Percentiles rank a stretch among this genome's conserved stretches.
phyloP scores from a whole-genome alignment of 768 basidiomycete genomes.

The Pleurotus salmoneostramineus region DNA sequence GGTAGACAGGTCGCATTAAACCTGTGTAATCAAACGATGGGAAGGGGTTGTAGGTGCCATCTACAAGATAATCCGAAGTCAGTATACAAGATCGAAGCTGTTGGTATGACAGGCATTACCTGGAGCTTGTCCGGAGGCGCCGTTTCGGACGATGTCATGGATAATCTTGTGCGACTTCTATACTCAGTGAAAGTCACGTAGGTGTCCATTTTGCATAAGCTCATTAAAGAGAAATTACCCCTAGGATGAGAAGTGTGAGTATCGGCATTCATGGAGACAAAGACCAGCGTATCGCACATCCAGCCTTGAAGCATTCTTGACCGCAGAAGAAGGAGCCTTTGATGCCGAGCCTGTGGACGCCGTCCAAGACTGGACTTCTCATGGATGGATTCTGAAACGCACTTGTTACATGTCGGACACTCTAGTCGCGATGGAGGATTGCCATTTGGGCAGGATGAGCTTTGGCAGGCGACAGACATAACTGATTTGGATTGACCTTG shows the following conservation, averaged over 20 bases:
- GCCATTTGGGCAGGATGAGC: slow-evolving; percentile 67
- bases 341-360: slow-evolving; percentile 60
- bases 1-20: slow-evolving; percentile 76
- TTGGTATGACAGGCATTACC: not conserved
- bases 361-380: not conserved
- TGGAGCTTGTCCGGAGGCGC: not conserved
- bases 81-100: too few species aligned
- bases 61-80: slow-evolving; percentile 27
- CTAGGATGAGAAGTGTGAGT: slow-evolving; percentile 9
- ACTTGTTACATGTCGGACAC: slow-evolving; percentile 95
- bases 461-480: slow-evolving; percentile 53
- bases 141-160: slow-evolving; percentile 49
- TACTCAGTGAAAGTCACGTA: slow-evolving; percentile 3
- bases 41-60: slow-evolving; percentile 80
- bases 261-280: slow-evolving; percentile 3
- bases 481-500: not conserved
- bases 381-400: not conserved
- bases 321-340: slow-evolving; percentile 88
- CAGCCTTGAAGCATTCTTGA: slow-evolving; percentile 94
- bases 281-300: slow-evolving; percentile 56
- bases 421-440: slow-evolving; percentile 85
- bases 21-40: slow-evolving; percentile 78
- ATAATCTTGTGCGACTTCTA: slow-evolving; percentile 83
- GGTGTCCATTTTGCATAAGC: not conserved
- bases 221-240: slow-evolving; percentile 16